Evolutionary conservation across 176 grass and related monocot genomes (phyloP), one percentile per base, ranked within the genome.

Genomic region (Triticum monococcum): DNA sequence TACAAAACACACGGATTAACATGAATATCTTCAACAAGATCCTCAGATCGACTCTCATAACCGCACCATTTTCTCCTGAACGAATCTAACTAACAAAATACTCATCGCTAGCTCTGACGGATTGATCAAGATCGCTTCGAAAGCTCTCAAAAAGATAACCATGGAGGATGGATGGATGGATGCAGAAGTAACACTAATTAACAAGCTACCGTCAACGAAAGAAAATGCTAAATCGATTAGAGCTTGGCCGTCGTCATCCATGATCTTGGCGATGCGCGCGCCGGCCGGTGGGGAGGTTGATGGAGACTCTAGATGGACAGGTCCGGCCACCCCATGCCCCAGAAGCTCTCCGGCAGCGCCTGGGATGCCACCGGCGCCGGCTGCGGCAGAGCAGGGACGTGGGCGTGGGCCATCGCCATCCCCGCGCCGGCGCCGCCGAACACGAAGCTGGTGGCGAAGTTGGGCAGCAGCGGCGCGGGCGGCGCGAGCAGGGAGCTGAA

Each of bases 261-360:
- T n/a, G 46, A 70, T 26, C 48, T 72, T 70, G 26, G 67, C 68
- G 13, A 20, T 1, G 59, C 18, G 7, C 13, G 28, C 38, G 43
- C n/a, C 8, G 13, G 60, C n/a, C n/a, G 67, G 9, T 9, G 28
- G 45, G 62, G 17, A 59, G 65, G 1, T 26, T 1, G 71, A 59
- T 0, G 28, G n/a, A 18, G 50, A 1, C 13, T 50, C 78, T 88
- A 91, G 82, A 88, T 91, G 82, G 86, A 88, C 6, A 91, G 86
- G 83, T 91, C 82, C 56, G 90, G 90, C 86, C 82, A 91, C 56
- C 90, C 90, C 82, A 81, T 88, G 87, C 50, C 22, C 91, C 84
- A 92, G 73, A 89, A 22, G 32, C 31, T 33, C 31, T 89, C 87
- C 23, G 84, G 72, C 60, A 84, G 8, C 62, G 78, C 75, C 73